Evolutionary conservation across 139 green algal genomes (phyloP).

Genomic region (Coelastrella sp.): DNA sequence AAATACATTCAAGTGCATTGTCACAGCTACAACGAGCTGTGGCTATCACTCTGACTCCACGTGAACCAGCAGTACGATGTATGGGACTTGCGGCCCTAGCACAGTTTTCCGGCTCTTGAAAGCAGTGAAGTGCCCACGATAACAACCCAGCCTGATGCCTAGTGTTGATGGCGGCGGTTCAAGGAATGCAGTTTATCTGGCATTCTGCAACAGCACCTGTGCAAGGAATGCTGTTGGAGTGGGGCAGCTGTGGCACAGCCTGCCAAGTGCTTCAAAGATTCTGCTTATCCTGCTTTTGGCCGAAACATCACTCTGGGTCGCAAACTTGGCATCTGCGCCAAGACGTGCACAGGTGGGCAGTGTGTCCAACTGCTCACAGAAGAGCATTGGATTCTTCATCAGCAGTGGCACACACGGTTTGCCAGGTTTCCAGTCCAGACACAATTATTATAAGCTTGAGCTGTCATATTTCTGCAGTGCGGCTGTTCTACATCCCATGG

Average conservation of each 20-base stretch:
- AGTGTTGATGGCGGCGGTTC: not conserved
- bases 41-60: not conserved
- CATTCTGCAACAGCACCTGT: not conserved
- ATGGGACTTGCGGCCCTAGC: not conserved
- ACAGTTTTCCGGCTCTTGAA: not conserved
- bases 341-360: not conserved
- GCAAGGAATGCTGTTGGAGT: not conserved
- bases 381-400: no score
- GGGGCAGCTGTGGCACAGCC: slow-evolving; percentile 8
- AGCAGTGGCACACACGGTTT: no score
- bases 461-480: no score
- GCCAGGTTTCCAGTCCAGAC: no score
- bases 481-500: no score
- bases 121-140: not conserved
- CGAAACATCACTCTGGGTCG: not conserved
- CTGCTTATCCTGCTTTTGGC: not conserved
- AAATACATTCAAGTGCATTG: no score
- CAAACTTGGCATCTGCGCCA: not conserved
- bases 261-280: slow-evolving; percentile 11
- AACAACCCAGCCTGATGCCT: not conserved
- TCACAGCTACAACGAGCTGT: no score
- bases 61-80: not conserved
- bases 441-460: no score
- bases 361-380: no score
- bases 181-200: not conserved